phyloP scores from a whole-genome alignment of 1,284 basidiomycete genomes.

The Malassezia brasiliensis region DNA sequence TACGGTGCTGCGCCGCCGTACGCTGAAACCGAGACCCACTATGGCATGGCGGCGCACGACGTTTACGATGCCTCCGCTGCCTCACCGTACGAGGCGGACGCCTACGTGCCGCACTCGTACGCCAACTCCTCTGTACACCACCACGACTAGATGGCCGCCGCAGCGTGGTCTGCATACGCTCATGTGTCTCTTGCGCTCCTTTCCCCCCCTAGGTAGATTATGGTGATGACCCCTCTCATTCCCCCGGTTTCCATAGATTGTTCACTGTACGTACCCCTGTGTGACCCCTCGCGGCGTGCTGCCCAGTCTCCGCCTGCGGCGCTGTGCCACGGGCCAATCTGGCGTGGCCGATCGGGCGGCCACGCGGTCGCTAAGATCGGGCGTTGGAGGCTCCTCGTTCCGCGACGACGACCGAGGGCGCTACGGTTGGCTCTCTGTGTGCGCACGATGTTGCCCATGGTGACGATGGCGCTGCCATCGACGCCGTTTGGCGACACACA shows the following conservation, averaged over 20 bases:
- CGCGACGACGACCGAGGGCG: too few species aligned
- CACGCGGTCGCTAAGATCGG: not conserved
- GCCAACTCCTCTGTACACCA: not conserved
- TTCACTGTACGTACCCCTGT: not conserved
- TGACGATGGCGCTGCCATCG: slow-evolving; percentile 12
- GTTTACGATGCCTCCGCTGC: not conserved
- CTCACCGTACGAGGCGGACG: slow-evolving; percentile 2
- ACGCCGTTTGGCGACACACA: slow-evolving; percentile 2
- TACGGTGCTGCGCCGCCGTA: slow-evolving; percentile 4
- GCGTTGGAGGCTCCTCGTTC: too few species aligned
- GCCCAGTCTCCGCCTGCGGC: too few species aligned
- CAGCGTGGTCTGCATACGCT: too few species aligned
- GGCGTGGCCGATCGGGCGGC: not conserved
- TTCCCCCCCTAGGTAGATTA: too few species aligned
- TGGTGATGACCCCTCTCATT: too few species aligned
- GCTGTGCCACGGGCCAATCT: not conserved
- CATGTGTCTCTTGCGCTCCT: too few species aligned
- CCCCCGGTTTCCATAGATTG: too few species aligned
- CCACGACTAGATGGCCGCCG: too few species aligned
- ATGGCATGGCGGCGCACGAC: not conserved
- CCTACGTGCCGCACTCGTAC: not conserved
- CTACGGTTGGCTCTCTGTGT: too few species aligned
- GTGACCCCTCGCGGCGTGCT: too few species aligned
- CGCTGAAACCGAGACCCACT: not conserved
- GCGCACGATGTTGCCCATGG: slow-evolving; percentile 15